Conservation (phyloP, 2,329 filamentous ascomycete species). For the Thermoascus crustaceus region DNA sequence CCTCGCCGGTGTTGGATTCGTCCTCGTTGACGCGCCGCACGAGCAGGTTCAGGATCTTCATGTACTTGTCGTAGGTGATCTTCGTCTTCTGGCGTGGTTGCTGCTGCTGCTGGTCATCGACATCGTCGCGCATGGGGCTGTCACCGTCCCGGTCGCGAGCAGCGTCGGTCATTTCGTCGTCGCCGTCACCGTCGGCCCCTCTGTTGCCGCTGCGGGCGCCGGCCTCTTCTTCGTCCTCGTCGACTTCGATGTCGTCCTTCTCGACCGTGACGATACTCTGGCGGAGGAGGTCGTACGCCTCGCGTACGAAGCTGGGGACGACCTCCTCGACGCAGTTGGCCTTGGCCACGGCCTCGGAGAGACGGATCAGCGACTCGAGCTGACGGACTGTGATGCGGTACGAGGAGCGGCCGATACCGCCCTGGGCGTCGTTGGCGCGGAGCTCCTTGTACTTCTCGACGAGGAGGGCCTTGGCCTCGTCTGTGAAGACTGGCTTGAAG, state of each 20-base stretch:
- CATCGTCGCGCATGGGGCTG: slow-evolving; percentile 46
- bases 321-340: slow-evolving; percentile 94
- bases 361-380: slow-evolving; percentile 87
- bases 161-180: slow-evolving; percentile 43
- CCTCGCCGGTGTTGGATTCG: slow-evolving; percentile 66
- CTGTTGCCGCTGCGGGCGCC: slow-evolving; percentile 37
- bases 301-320: slow-evolving; percentile 72
- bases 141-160: slow-evolving; percentile 42
- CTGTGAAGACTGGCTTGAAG: slow-evolving; percentile 86
- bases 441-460: slow-evolving; percentile 95
- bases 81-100: slow-evolving; percentile 60
- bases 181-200: slow-evolving; percentile 38
- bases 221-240: slow-evolving; percentile 61
- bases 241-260: slow-evolving; percentile 92
- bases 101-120: slow-evolving; percentile 38
- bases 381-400: slow-evolving; percentile 97
- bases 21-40: slow-evolving; percentile 78
- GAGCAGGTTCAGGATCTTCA: slow-evolving; percentile 77
- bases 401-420: slow-evolving; percentile 85
- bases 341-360: slow-evolving; percentile 97
- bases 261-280: slow-evolving; percentile 97
- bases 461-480: slow-evolving; percentile 74
- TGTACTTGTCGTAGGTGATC: slow-evolving; percentile 93
- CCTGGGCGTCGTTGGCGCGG: slow-evolving; percentile 84
- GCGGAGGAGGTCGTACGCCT: slow-evolving; percentile 82